Evolutionary conservation across 208 protist genomes (phyloP).

Genomic region (Crithidia mellificae): DNA sequence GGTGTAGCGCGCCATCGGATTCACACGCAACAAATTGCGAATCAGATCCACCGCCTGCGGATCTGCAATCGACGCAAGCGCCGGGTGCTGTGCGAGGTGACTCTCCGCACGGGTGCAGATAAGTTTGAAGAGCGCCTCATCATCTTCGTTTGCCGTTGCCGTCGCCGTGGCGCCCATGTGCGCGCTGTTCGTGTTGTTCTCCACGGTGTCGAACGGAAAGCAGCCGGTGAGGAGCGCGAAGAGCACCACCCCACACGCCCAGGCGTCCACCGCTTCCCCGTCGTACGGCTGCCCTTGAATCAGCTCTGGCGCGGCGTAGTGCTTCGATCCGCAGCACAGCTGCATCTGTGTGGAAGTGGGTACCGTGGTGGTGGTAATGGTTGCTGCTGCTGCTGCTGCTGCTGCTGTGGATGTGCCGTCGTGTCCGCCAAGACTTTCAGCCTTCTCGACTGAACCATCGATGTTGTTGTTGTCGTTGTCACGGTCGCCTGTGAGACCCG

Average conservation of each 20-base stretch:
- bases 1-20: constrained; percentile 51
- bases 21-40: constrained; percentile 57
- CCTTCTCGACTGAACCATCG: neutral
- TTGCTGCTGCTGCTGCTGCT: too few relatives aligned
- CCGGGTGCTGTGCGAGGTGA: constrained; percentile 48
- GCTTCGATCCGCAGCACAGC: constrained; percentile 82
- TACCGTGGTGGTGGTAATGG: too few relatives aligned
- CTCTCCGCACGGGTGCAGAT: constrained; percentile 45
- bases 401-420: too few relatives aligned
- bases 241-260: constrained; percentile 94
- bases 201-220: constrained; percentile 84
- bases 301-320: constrained; percentile 94
- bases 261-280: constrained; percentile 94
- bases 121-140: constrained; percentile 49
- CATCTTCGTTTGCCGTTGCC: constrained; percentile 11
- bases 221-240: constrained; percentile 92
- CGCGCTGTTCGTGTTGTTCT: too few relatives aligned
- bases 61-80: constrained; percentile 46
- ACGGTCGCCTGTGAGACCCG: neutral
- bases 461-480: neutral
- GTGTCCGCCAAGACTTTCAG: too few relatives aligned
- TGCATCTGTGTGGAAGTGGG: constrained; percentile 25
- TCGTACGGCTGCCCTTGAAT: constrained; percentile 85
- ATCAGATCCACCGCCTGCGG: constrained; percentile 63
- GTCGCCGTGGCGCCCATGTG: too few relatives aligned